Base-by-base conservation (phyloP, 1,284 basidiomycete genomes). In the Ganoderma sp. region DNA sequence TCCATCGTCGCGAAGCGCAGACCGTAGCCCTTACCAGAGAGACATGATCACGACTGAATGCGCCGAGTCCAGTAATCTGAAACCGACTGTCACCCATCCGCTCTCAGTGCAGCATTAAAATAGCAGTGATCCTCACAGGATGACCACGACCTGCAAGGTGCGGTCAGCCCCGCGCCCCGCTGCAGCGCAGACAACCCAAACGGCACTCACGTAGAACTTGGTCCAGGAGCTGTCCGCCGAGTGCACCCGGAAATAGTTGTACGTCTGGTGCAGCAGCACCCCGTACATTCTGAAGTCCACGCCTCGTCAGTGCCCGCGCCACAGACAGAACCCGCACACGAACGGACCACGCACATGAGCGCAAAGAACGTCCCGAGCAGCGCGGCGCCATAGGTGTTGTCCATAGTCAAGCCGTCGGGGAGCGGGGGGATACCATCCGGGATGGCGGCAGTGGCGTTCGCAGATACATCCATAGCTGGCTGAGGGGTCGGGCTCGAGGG, bases 351-450 rank as follows among this genome's bases (percentile, higher is more conserved):
- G 15, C 42, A 61, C 60, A 61, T 61, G 17, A 61, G 25, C n/a
- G 37, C 60, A 45, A 61, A 32, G 60, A 61, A 61, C 14, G 60
- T 61, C 39, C 41, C 60, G 25, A 61, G 41, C 42, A 65, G 39
- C 14, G 57, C 22, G 2, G 68, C 68, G 17, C 68, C 68, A 15
- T 60, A 66, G 17, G 67, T 63, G 10, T 63, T 68, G 56, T 59
- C 57, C 37, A 68, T 57, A 0, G 63, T 45, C 28, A 59, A 39
- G 15, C 58, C 52, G 3, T 32, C 52, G 28, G 28, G 52, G 25
- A 50, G 52, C 5, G 32, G 32, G 5, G 32, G 32, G 32, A 32
- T 32, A 2, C 32, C 32, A 32, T 32, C 32, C 32, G 32, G 32
- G 32, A 32, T 15, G 28, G 52, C n/a, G 17, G 15, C 28, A 7